These are phyloP conservation scores for Erucastrum elatum DNA, from an alignment of 345 rosid species.

Conservation along the genomic window DNA sequence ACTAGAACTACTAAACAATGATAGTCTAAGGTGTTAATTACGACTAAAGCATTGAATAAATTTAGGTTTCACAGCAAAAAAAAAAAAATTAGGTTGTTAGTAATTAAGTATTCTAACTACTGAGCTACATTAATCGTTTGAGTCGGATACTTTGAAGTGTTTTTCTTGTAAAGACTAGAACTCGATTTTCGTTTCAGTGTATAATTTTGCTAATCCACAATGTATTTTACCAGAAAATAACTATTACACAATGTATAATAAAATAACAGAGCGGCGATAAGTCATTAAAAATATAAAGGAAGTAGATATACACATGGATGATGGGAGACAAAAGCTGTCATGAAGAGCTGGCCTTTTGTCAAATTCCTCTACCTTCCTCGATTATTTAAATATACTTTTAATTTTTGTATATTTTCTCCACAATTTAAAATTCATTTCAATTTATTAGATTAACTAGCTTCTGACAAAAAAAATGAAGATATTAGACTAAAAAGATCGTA, in stretches of 20 bases:
- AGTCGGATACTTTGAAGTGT: neutral
- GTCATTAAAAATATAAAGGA: neutral
- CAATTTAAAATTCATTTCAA: neutral
- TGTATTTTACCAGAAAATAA: neutral
- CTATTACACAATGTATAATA: neutral
- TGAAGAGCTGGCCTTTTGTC: conserved; percentile 40
- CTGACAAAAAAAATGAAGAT: too few relatives aligned
- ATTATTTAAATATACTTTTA: neutral
- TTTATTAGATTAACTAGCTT: neutral
- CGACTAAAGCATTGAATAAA: neutral
- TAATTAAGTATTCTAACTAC: neutral
- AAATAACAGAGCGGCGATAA: conserved; percentile 5
- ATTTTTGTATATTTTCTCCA: neutral
- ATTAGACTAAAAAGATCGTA: too few relatives aligned
- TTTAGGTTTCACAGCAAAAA: too few relatives aligned
- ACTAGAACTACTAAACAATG: neutral
- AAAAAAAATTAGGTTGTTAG: neutral
- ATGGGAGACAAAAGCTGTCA: conserved; percentile 43
- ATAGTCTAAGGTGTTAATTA: neutral
- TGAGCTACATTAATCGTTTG: neutral
- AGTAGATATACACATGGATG: conserved; percentile 37
- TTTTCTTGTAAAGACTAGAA: neutral
- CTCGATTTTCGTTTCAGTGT: neutral
- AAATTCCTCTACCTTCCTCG: conserved; percentile 25
- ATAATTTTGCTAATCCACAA: neutral